Evolutionary conservation across 2,329 filamentous ascomycete species (phyloP), one percentile per base, ranked within the genome.

Genomic region (Thelonectria blattea): DNA sequence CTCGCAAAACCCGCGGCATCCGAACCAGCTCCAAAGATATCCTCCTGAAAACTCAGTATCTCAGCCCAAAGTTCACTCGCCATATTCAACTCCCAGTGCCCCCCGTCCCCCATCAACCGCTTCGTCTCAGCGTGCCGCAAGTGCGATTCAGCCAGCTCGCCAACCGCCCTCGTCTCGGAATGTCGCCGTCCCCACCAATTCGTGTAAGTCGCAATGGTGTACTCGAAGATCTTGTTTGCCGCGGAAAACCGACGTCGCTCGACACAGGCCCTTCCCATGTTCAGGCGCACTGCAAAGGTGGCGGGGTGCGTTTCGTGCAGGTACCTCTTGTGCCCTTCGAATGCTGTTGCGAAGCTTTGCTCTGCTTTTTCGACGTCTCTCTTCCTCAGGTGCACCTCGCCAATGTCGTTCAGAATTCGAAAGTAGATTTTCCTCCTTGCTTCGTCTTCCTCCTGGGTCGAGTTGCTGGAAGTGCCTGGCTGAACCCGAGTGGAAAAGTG

Each of bases 151-250:
- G 52, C 52, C 8, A 54, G 30, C n/a, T 54, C 52, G 14, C 41
- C 52, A 6, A 54, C 52, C 5, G 52, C 52, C 15, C 52, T 54
- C 27, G 52, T 54, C n/a, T 54, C 52, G 9, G 41, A 46, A 27
- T 54, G 52, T 7, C 30, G 17, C 27, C 52, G 32, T 9, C 52
- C 52, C 52, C 52, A 54, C 52, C 52, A 54, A 6, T 54, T 42
- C 4, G 52, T 47, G 42, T 54, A 54, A 27, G 32, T 54, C n/a
- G 41, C 22, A 24, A 54, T 54, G 30, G 46, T 54, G 30, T 37
- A 54, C 22, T 46, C 52, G 17, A 54, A 54, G 17, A 54, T 46
- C 15, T 18, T 54, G 14, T 39, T 54, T 15, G 52, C 52, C 7
- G 52, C 22, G 0, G 30, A 37, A 30, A 46, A 54, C 1, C 20